Evolutionary conservation across 495 filamentous ascomycete genomes (phyloP), one percentile per base, ranked within the genome.

Genomic region (Lasiosphaeris hirsuta): DNA sequence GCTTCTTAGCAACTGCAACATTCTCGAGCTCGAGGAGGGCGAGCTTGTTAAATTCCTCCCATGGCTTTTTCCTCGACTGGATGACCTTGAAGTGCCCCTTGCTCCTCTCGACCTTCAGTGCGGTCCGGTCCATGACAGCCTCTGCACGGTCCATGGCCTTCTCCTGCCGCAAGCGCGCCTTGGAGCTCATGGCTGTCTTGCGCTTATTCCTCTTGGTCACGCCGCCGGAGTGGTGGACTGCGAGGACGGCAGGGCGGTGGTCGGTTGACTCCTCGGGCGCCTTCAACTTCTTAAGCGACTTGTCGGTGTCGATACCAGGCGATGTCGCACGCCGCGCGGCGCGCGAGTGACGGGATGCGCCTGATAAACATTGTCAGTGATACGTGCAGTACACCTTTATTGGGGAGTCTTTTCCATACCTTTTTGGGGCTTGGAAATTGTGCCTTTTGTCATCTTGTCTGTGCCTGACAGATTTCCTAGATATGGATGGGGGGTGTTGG

Each of bases 101-200:
- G 71, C 87, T 92, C 65, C 84, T 84, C 52, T 82, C 75, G 43
- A 89, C 75, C 68, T 92, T 95, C 51, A 75, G 78, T 66, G 86
- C 83, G 51, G 83, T 77, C 65, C 85, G 85, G 63, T 90, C 89
- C 68, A 85, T 73, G 62, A 87, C 74, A 7, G 78, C 78, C 61
- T 88, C 88, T 36, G 89, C 91, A 56, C 84, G 80, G 65, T 92
- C 89, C 62, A 91, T 76, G 23, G 75, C 85, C 72, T 86, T 88
- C 64, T 90, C 83, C 34, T 88, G 81, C 45, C 90, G 76, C 65
- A 79, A 68, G 9, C 82, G 79, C 59, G 90, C 88, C 54, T 84
- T 83, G 61, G 80, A 77, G 51, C 84, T 86, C 57, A 88, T 54
- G 4, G 75, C 74, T 56, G 84, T 79, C 17, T 80, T 78, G 57